A percentile compares a stretch with the other conserved stretches of the same genome.
phyloP scores from a whole-genome alignment of 108 stramenopile genomes.

The Parmales sp. region DNA sequence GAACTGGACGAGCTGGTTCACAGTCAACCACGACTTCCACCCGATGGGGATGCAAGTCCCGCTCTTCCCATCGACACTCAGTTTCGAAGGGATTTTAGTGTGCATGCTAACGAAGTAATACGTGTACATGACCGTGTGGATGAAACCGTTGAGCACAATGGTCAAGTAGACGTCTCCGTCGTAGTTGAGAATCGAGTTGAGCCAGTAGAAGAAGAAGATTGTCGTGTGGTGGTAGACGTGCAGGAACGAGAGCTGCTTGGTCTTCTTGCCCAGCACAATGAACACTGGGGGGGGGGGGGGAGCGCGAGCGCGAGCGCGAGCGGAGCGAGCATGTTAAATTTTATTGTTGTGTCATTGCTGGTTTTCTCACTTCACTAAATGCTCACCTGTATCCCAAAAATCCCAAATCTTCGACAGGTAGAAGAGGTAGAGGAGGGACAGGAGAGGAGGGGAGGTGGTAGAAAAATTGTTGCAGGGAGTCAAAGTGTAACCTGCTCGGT shows the following conservation, averaged over 20 bases:
- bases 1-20: slow-evolving; percentile 93
- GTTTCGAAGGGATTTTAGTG: slow-evolving; percentile 64
- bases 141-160: slow-evolving; percentile 91
- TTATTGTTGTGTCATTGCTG: no score
- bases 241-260: slow-evolving; percentile 91
- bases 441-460: slow-evolving; percentile 62
- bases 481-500: slow-evolving; percentile 73
- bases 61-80: slow-evolving; percentile 8
- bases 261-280: slow-evolving; percentile 94
- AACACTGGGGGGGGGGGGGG: no score
- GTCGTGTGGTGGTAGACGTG: slow-evolving; percentile 99
- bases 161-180: slow-evolving; percentile 95
- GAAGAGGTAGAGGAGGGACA: slow-evolving; percentile 90
- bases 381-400: slow-evolving; percentile 99
- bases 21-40: slow-evolving; percentile 91
- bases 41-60: slow-evolving; percentile 88
- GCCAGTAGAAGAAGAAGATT: slow-evolving; percentile 97
- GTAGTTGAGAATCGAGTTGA: slow-evolving; percentile 78
- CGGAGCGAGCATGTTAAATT: no score
- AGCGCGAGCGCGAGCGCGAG: no score
- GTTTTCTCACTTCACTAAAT: no score
- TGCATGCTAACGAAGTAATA: slow-evolving; percentile 99
- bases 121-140: slow-evolving; percentile 99
- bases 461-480: slow-evolving; percentile 75
- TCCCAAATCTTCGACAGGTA: slow-evolving; percentile 84